Percentiles rank a stretch among this genome's conserved stretches.
phyloP scores from a whole-genome alignment of 306 rosid species.

The Cucurbita moschata region DNA sequence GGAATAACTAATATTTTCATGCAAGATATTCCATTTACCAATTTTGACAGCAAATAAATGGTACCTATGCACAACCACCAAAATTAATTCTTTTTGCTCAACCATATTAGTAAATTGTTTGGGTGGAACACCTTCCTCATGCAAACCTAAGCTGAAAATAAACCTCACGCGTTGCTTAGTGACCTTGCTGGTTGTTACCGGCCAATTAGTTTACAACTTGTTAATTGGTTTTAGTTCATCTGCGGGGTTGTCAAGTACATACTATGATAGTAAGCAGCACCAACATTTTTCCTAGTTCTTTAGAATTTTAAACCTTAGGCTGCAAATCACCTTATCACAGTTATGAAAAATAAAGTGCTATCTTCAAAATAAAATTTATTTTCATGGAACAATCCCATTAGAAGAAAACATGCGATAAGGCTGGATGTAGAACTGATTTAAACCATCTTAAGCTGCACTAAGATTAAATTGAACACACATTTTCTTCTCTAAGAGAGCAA shows the following conservation, averaged over 20 bases:
- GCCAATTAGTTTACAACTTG: neutral
- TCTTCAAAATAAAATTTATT: neutral
- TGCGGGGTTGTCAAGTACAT: neutral
- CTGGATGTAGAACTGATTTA: neutral
- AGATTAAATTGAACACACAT: neutral
- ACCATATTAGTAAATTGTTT: too few relatives aligned
- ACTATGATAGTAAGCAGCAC: neutral
- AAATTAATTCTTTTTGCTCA: too few relatives aligned
- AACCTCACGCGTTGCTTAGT: neutral
- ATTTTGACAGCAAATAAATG: too few relatives aligned
- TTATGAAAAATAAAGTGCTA: neutral
- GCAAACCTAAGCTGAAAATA: neutral
- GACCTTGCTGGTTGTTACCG: neutral
- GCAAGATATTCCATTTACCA: too few relatives aligned
- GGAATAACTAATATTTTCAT: too few relatives aligned
- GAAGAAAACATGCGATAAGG: neutral
- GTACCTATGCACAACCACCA: too few relatives aligned
- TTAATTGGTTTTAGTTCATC: neutral
- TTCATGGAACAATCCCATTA: neutral
- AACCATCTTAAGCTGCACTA: neutral
- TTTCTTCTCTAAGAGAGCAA: neutral
- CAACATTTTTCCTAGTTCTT: neutral
- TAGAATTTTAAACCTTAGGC: neutral
- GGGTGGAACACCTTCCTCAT: too few relatives aligned
- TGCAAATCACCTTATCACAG: neutral